phyloP scores from a whole-genome alignment of 2,329 filamentous ascomycete genomes.

The Fusarium solani-melongenae region DNA sequence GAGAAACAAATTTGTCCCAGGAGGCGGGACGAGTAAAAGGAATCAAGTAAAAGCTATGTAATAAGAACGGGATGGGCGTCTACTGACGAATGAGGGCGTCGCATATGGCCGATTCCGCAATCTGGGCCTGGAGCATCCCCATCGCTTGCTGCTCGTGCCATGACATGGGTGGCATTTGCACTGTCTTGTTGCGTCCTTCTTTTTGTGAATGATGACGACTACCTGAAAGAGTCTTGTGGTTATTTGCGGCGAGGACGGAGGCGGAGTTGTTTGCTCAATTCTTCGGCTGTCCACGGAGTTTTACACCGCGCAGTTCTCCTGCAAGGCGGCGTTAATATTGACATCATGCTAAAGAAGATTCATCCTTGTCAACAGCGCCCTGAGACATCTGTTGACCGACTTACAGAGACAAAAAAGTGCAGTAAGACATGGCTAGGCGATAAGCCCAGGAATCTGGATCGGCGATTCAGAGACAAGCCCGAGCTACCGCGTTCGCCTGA shows the following conservation, averaged over 20 bases:
- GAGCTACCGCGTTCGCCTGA: conserved; percentile 28
- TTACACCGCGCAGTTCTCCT: background rate
- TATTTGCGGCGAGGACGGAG: background rate
- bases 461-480: conserved; percentile 36
- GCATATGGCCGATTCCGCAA: conserved; percentile 37
- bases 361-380: conserved; percentile 25
- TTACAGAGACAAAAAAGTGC: conserved; percentile 3
- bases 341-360: conserved; percentile 22
- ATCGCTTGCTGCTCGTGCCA: conserved; percentile 17
- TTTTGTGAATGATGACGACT: conserved; percentile 3
- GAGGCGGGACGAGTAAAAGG: conserved; percentile 32
- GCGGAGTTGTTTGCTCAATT: background rate
- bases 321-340: conserved; percentile 25
- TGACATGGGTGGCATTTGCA: conserved; percentile 35
- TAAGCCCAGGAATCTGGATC: conserved; percentile 36
- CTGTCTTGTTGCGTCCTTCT: background rate
- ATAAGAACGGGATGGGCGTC: conserved; percentile 39
- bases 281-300: background rate
- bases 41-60: conserved; percentile 47
- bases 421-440: conserved; percentile 29
- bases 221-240: background rate
- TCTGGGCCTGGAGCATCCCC: conserved; percentile 29
- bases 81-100: conserved; percentile 39
- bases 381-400: conserved; percentile 23
- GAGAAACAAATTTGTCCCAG: conserved; percentile 24